Percentiles rank a stretch among this genome's conserved stretches.
phyloP scores from a whole-genome alignment of 371 early-diverging fungal species.

The Mucor piriformis region DNA sequence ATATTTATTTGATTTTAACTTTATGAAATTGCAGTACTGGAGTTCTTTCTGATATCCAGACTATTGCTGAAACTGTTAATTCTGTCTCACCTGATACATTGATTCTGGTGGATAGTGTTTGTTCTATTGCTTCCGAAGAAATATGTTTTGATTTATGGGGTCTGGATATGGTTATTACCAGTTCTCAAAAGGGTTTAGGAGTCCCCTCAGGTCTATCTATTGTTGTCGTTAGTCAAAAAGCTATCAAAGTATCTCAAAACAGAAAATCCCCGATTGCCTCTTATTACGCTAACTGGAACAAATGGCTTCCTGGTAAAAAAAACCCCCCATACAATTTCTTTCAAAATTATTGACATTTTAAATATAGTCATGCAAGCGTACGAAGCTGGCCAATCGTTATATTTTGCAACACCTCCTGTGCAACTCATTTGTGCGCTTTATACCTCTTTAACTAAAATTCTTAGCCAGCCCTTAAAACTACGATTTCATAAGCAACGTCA shows the following conservation, averaged over 20 bases:
- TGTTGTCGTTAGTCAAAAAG: conserved; percentile 76
- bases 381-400: conserved; percentile 86
- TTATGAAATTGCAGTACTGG: conserved; percentile 60
- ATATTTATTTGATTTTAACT: background rate
- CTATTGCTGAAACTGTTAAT: conserved; percentile 74
- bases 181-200: conserved; percentile 95
- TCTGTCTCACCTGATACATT: conserved; percentile 83
- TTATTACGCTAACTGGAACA: conserved; percentile 82
- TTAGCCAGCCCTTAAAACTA: conserved; percentile 64
- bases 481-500: conserved; percentile 73
- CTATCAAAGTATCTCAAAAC: conserved; percentile 68
- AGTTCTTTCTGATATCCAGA: conserved; percentile 83
- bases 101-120: conserved; percentile 93
- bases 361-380: conserved; percentile 97
- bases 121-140: conserved; percentile 92
- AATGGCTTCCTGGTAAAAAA: conserved; percentile 78
- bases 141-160: conserved; percentile 92
- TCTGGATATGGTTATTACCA: conserved; percentile 87
- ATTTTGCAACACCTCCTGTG: conserved; percentile 97
- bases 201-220: conserved; percentile 87
- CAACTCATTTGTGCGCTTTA: conserved; percentile 90
- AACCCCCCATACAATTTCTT: background rate
- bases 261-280: conserved; percentile 75
- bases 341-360: too few relatives aligned
- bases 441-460: conserved; percentile 80